A percentile compares a stretch with the other conserved stretches of the same genome.
phyloP scores from a whole-genome alignment of 139 green algal species.

The Volvox africanus region DNA sequence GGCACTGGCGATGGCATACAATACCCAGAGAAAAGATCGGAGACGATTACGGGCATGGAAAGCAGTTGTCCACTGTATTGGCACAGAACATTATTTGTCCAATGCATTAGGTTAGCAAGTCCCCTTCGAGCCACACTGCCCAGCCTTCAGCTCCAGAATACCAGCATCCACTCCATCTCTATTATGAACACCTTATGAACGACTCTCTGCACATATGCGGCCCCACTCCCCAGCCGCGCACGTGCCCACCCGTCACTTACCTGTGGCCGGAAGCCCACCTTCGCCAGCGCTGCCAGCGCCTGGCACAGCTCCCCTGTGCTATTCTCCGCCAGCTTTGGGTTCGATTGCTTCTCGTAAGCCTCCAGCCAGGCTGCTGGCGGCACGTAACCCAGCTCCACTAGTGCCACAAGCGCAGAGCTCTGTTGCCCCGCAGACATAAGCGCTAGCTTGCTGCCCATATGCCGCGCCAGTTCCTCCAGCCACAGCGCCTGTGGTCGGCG shows the following conservation, averaged over 20 bases:
- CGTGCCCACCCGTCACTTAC: background rate
- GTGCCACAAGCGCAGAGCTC: slow-evolving; percentile 16
- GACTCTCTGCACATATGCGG: too few species aligned
- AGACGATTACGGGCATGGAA: too few species aligned
- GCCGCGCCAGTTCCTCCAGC: slow-evolving; percentile 53
- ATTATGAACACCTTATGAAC: too few species aligned
- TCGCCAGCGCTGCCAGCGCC: slow-evolving; percentile 43
- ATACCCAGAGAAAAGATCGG: too few species aligned
- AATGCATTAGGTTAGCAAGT: too few species aligned
- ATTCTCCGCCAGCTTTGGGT: slow-evolving; percentile 36
- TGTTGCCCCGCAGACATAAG: slow-evolving; percentile 40
- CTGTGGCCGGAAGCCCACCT: slow-evolving; percentile 41
- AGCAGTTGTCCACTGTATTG: too few species aligned
- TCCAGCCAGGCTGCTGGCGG: slow-evolving; percentile 45
- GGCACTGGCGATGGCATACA: too few species aligned
- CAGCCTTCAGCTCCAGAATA: too few species aligned
- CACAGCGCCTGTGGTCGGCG: slow-evolving; percentile 49
- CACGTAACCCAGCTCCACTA: slow-evolving; percentile 47
- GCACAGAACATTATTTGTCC: too few species aligned
- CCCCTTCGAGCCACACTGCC: too few species aligned
- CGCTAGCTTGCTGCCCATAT: slow-evolving; percentile 27
- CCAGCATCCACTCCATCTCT: too few species aligned
- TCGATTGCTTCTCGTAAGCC: slow-evolving; percentile 42
- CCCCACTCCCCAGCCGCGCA: background rate
- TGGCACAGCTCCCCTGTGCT: slow-evolving; percentile 39